A percentile compares a stretch with the other conserved stretches of the same genome.
Evolutionary conservation across 164 flowering plant species (phyloP).

Genomic region (Protea cynaroides): DNA sequence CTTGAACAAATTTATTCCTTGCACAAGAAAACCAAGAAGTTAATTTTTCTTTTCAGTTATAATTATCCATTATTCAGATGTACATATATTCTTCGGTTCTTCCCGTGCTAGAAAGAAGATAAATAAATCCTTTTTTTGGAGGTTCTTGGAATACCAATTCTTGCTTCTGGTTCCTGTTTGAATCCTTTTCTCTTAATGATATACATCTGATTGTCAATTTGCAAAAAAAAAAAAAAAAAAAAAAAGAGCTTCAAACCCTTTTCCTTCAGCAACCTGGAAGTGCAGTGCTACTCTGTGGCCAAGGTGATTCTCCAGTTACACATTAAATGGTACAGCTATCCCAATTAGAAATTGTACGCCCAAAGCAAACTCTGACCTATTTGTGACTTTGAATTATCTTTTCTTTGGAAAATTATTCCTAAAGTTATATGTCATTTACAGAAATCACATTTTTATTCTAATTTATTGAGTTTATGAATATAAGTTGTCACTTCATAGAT

Average conservation of each 20-base stretch:
- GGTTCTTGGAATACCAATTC: neutral
- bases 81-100: conserved; percentile 3
- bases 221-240: neutral
- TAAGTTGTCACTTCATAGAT: neutral
- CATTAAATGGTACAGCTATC: neutral
- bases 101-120: neutral
- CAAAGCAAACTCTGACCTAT: too few relatives aligned
- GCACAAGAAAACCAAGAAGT: neutral
- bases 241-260: neutral
- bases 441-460: neutral
- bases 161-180: neutral
- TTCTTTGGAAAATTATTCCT: neutral
- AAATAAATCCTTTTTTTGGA: neutral
- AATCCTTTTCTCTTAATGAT: neutral
- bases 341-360: too few relatives aligned
- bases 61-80: neutral
- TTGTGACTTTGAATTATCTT: neutral
- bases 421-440: neutral
- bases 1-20: too few relatives aligned
- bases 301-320: neutral
- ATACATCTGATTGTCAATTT: neutral
- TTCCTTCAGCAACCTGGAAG: too few relatives aligned
- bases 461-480: neutral
- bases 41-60: neutral
- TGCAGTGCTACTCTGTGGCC: neutral